These are phyloP conservation scores for Trichoderma asperelloides DNA, from an alignment of 495 filamentous ascomycete species.

Conservation along the genomic window DNA sequence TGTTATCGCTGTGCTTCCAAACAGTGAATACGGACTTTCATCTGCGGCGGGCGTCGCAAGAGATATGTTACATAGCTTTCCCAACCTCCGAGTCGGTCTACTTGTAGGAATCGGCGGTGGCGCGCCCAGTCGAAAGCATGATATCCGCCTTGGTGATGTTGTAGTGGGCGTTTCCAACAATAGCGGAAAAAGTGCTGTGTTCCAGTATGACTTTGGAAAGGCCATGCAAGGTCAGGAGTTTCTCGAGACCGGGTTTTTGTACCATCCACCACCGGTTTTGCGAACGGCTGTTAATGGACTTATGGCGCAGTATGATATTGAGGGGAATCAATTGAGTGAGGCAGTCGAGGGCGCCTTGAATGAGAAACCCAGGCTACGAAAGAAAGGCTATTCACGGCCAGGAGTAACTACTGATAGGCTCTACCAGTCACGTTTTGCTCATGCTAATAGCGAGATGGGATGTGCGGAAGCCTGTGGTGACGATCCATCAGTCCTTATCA, in stretches of 20 bases:
- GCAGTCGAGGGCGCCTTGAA: slow-evolving; percentile 17
- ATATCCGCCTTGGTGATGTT: slow-evolving; percentile 27
- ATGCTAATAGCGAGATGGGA: neutral
- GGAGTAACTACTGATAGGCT: neutral
- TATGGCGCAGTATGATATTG: slow-evolving; percentile 13
- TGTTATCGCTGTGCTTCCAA: slow-evolving; percentile 31
- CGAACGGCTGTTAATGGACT: slow-evolving; percentile 16
- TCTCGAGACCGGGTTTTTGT: slow-evolving; percentile 20
- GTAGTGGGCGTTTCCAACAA: slow-evolving; percentile 16
- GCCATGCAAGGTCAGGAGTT: slow-evolving; percentile 20
- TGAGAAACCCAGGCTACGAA: slow-evolving; percentile 16
- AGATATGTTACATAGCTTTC: slow-evolving; percentile 32
- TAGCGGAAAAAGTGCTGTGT: slow-evolving; percentile 16
- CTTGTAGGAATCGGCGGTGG: slow-evolving; percentile 44
- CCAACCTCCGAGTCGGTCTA: slow-evolving; percentile 30
- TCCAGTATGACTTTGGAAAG: slow-evolving; percentile 27
- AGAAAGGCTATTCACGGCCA: slow-evolving; percentile 21
- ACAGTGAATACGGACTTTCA: slow-evolving; percentile 29
- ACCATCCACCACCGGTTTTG: slow-evolving; percentile 25
- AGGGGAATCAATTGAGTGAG: slow-evolving; percentile 19
- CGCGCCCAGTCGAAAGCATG: slow-evolving; percentile 22
- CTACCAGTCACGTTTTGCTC: neutral
- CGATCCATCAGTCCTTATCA: neutral
- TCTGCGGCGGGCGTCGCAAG: slow-evolving; percentile 23
- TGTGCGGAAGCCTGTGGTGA: neutral